Base-by-base conservation (phyloP, 2,329 filamentous ascomycete species). In the Seiridium cupressi region DNA sequence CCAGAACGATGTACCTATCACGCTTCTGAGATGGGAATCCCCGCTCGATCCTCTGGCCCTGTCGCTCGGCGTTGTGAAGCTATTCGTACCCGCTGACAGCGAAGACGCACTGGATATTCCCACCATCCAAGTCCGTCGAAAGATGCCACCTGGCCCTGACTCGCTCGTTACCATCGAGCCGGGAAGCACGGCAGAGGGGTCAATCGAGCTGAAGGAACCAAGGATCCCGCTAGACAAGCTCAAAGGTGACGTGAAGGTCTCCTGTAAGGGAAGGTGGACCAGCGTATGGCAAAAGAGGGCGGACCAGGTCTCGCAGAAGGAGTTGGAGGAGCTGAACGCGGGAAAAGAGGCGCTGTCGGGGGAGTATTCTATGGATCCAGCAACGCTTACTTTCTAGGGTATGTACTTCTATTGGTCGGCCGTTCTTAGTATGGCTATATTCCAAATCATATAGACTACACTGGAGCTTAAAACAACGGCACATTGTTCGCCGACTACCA, bases 41-140 rank as follows among this genome's bases (percentile, higher is more conserved):
- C 79, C 79, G n/a, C 69, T 81, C n/a, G 79, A 81, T 63, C 68
- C 72, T 0, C 56, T 78, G 13, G 78, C 74, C 0, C 61, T 79
- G 51, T 71, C 75, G 57, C 70, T 80, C 3, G 79, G 79, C 7
- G 66, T 78, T n/a, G 56, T 81, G 4, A 68, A 69, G 40, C 72
- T 81, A 62, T 75, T 74, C 3, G 68, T 72, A 3, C 73, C 71
- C 1, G 68, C 69, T 13, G 65, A 66, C 4, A 44, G 61, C 31
- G 26, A 46, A 18, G 32, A 32, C 26, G 73, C 77, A 4, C 58
- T 81, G 3, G 69, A 77, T 3, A 66, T 79, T 8, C 71, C 73
- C 10, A 70, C 65, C 11, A 66, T 80, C 55, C 69, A 76, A 58
- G 65, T 79, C 49, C 71, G 74, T 40, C 70, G 79, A 10, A 64